Evolutionary conservation across 2,329 filamentous ascomycete species (phyloP).

Genomic region (Annulohypoxylon truncatum): DNA sequence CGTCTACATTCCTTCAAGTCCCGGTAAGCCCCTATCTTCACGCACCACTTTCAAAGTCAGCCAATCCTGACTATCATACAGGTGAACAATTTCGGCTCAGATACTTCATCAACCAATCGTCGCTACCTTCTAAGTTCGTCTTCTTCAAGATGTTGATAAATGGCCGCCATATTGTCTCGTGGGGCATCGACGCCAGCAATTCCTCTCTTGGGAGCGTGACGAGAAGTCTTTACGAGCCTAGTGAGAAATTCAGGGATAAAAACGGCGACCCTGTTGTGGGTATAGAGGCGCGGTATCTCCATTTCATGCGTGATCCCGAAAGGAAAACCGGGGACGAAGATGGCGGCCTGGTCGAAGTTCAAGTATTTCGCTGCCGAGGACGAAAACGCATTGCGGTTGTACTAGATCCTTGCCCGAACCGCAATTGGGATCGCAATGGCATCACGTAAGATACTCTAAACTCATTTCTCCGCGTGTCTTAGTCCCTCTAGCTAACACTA

Average conservation of each 20-base stretch:
- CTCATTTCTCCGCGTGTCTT: constrained; percentile 6
- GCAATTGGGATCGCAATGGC: constrained; percentile 62
- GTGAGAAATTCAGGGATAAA: constrained; percentile 55
- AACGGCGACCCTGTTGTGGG: constrained; percentile 54
- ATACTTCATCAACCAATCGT: constrained; percentile 57
- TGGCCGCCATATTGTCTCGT: constrained; percentile 62
- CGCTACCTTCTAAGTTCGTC: constrained; percentile 54
- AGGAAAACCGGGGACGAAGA: constrained; percentile 59
- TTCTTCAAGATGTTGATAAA: constrained; percentile 69
- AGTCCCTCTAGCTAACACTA: constrained; percentile 16
- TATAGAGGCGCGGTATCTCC: constrained; percentile 63
- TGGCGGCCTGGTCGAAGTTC: constrained; percentile 66
- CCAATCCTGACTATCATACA: constrained; percentile 42
- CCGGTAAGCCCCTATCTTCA: constrained; percentile 54
- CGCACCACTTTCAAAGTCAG: neutral
- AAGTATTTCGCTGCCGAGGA: constrained; percentile 63
- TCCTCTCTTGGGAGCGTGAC: constrained; percentile 55
- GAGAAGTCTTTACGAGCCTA: constrained; percentile 62
- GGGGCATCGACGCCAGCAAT: constrained; percentile 59
- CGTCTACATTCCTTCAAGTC: constrained; percentile 67
- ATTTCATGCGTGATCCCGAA: constrained; percentile 57
- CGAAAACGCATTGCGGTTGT: constrained; percentile 57
- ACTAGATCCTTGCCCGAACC: constrained; percentile 60
- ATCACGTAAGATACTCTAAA: constrained; percentile 59
- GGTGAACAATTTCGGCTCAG: constrained; percentile 65